Evolutionary conservation across 345 rosid species (phyloP).

Genomic region (Geranium brycei): DNA sequence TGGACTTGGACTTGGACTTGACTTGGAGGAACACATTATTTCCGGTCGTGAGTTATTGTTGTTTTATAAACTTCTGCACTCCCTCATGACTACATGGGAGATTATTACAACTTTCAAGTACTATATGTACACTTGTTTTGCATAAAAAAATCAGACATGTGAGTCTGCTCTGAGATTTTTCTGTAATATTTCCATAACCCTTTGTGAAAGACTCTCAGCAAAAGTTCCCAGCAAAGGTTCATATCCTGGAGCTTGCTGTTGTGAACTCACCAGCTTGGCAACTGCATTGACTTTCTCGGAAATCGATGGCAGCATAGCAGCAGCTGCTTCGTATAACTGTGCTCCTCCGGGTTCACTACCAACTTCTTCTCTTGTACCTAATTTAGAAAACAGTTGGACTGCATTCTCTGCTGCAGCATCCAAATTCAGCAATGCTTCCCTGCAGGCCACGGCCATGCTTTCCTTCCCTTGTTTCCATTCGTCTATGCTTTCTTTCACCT

Average conservation of each 20-base stretch:
- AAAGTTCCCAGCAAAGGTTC: constrained; percentile 9
- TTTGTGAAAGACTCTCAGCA: constrained; percentile 14
- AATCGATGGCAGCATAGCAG: constrained; percentile 35
- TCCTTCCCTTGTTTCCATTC: constrained; percentile 16
- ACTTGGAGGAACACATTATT: too few relatives aligned
- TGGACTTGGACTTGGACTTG: too few relatives aligned
- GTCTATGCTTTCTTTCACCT: constrained; percentile 5
- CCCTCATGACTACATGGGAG: neutral
- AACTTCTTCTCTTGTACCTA: constrained; percentile 23
- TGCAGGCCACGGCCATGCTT: constrained; percentile 30
- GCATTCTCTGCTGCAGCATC: constrained; percentile 31
- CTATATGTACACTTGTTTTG: neutral
- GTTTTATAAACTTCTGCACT: neutral
- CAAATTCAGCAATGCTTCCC: constrained; percentile 34
- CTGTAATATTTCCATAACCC: constrained; percentile 9
- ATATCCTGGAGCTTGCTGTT: constrained; percentile 5
- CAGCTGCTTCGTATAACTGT: constrained; percentile 30
- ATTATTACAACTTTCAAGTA: neutral
- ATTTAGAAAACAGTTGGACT: constrained; percentile 25
- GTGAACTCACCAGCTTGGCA: constrained; percentile 15
- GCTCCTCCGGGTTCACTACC: constrained; percentile 22
- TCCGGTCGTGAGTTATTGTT: too few relatives aligned
- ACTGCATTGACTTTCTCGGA: constrained; percentile 31
- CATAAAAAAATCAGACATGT: neutral
- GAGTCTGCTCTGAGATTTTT: constrained; percentile 10